phyloP scores from a whole-genome alignment of 2,329 filamentous ascomycete genomes.

The Pyrenochaeta sp. region DNA sequence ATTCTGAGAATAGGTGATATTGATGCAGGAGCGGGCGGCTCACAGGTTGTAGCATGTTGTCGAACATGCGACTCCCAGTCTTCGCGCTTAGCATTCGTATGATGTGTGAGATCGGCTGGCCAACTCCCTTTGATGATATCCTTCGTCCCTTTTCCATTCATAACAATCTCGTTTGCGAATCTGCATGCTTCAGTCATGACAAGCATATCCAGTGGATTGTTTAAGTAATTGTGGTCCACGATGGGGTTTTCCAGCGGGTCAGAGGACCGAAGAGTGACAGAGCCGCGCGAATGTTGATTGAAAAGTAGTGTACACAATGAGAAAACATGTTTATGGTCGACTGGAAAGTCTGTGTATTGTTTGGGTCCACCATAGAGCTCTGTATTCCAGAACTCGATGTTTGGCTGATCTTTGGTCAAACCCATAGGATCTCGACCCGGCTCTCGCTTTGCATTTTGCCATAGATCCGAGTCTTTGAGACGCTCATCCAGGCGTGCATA shows the following conservation, averaged over 20 bases:
- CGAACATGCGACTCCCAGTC: constrained; percentile 67
- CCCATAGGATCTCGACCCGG: constrained; percentile 68
- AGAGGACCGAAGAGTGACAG: constrained; percentile 59
- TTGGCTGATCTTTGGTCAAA: constrained; percentile 64
- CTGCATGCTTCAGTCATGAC: constrained; percentile 67
- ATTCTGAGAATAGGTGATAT: too few species aligned
- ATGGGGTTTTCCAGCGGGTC: constrained; percentile 63
- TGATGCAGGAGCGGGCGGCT: constrained; percentile 19
- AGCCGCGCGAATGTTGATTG: constrained; percentile 64
- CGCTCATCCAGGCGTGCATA: constrained; percentile 70
- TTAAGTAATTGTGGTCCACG: constrained; percentile 67
- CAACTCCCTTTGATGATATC: constrained; percentile 68
- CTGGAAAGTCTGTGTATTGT: constrained; percentile 63
- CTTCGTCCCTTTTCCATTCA: constrained; percentile 65
- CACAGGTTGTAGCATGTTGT: constrained; percentile 68
- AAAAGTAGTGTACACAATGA: constrained; percentile 67
- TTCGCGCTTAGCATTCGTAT: constrained; percentile 62
- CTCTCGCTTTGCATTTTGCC: constrained; percentile 60
- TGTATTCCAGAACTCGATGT: constrained; percentile 70
- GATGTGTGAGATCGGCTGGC: constrained; percentile 62
- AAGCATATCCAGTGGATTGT: constrained; percentile 65
- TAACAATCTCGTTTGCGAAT: constrained; percentile 68
- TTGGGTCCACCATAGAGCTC: constrained; percentile 70
- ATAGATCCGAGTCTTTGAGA: constrained; percentile 63
- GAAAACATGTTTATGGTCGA: constrained; percentile 64